Percentiles rank a stretch among this genome's conserved stretches.
phyloP scores from a whole-genome alignment of 805 yeast species.

The Teunomyces kruisii region DNA sequence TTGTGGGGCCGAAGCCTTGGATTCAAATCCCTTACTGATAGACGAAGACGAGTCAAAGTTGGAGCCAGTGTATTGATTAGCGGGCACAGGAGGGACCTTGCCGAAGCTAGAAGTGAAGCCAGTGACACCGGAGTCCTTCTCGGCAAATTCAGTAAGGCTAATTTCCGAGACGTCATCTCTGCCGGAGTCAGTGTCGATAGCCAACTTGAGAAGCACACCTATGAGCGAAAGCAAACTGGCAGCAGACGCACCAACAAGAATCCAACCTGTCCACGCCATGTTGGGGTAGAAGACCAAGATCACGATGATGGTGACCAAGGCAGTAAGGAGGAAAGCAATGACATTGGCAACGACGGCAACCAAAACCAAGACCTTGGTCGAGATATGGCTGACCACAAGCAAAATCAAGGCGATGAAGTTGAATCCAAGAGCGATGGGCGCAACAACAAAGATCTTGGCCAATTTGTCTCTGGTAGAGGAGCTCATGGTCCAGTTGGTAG shows the following conservation, averaged over 20 bases:
- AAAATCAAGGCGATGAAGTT: constrained; percentile 40
- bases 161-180: not conserved
- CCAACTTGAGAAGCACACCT: constrained; percentile 34
- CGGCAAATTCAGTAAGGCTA: not conserved
- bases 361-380: constrained; percentile 23
- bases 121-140: constrained; percentile 3
- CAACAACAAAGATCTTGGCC: constrained; percentile 54
- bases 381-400: constrained; percentile 25
- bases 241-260: constrained; percentile 65
- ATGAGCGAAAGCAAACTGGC: constrained; percentile 53
- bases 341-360: constrained; percentile 46
- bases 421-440: constrained; percentile 68
- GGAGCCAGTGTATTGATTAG: not conserved
- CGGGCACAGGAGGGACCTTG: constrained; percentile 8
- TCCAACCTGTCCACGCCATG: constrained; percentile 72
- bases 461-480: constrained; percentile 48
- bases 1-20: constrained; percentile 10
- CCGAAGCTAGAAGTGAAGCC: constrained; percentile 22
- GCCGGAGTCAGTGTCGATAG: constrained; percentile 1
- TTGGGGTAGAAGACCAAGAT: constrained; percentile 64
- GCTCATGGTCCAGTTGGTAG: constrained; percentile 50
- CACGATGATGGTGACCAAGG: constrained; percentile 53
- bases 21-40: constrained; percentile 23
- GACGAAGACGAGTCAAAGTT: constrained; percentile 5
- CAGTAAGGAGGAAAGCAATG: constrained; percentile 53